Base-by-base conservation (phyloP, 2,329 filamentous ascomycete genomes). In the Diaporthe helianthi region DNA sequence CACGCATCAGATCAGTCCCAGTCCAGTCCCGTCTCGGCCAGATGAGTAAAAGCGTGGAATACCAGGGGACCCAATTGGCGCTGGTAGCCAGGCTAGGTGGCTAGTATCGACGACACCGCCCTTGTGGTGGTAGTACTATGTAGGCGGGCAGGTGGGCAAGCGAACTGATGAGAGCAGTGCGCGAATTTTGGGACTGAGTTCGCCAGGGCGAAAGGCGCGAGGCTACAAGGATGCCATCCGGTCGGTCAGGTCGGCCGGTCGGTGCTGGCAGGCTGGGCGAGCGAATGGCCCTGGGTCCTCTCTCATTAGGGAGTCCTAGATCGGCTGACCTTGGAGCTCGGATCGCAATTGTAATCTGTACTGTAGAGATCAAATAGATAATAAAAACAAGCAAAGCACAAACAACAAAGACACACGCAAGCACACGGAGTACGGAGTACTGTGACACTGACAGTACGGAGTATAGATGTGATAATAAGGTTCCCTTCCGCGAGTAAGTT, bases 171-270 rank as follows among this genome's bases (percentile, higher is more conserved):
- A 49, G 41, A 63, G 44, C 44, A 49, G 7, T 69, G 67, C 67
- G 67, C 60, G 67, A 69, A 55, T 69, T 69, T 55, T 58, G 65
- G 46, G 44, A 51, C 44, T 58, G 52, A 67, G 47, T 47, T 69
- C 67, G 67, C 67, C 36, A 26, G 19, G 67, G 60, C 52, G 54
- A 60, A 67, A 58, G 41, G 52, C 65, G 67, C 53, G 53, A 67
- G 64, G 52, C 38, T 65, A 41, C 67, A 65, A 69, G 67, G 61
- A 58, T 65, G 31, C 52, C 52, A 58, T 53, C 51, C 31, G 52
- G 60, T 63, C 26, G 36, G 36, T 58, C 55, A 26, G 33, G 22
- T 58, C 53, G 53, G 47, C 31, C n/a, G n/a, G n/a, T n/a, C n/a
- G n/a, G n/a, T n/a, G n/a, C 4, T 33, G 31, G 31, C 31, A 5